Percentiles rank a stretch among this genome's conserved stretches.
These are phyloP conservation scores for Flammula alnicola DNA, from an alignment of 1,284 basidiomycete species.

Conservation along the genomic window DNA sequence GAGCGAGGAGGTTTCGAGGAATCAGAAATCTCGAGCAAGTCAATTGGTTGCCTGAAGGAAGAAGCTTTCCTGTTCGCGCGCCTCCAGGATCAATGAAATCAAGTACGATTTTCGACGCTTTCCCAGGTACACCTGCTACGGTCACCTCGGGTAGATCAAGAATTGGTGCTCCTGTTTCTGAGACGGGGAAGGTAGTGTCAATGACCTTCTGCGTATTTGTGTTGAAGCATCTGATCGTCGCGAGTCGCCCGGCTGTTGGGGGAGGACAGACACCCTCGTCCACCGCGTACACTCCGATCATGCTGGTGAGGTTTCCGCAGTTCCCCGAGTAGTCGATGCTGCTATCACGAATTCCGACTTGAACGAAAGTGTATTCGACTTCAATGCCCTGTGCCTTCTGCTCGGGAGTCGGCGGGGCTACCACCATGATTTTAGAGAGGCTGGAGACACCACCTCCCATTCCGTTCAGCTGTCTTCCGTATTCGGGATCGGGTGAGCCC, in stretches of 20 bases:
- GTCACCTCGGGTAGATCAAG: slow-evolving; percentile 55
- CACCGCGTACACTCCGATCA: slow-evolving; percentile 70
- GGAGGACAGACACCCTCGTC: slow-evolving; percentile 59
- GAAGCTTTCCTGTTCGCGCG: slow-evolving; percentile 69
- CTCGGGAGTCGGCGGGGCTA: slow-evolving; percentile 51
- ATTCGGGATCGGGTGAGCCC: slow-evolving; percentile 79
- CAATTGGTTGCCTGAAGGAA: slow-evolving; percentile 62
- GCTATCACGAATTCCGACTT: slow-evolving; percentile 60
- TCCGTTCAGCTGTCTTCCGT: slow-evolving; percentile 80
- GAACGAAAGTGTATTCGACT: slow-evolving; percentile 69
- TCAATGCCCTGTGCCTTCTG: slow-evolving; percentile 49
- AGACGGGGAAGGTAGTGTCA: slow-evolving; percentile 66
- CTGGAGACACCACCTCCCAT: slow-evolving; percentile 85
- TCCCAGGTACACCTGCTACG: slow-evolving; percentile 70
- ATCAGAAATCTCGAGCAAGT: slow-evolving; percentile 44
- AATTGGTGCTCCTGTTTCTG: slow-evolving; percentile 36
- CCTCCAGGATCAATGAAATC: slow-evolving; percentile 72
- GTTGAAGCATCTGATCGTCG: slow-evolving; percentile 63
- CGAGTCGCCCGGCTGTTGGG: slow-evolving; percentile 22
- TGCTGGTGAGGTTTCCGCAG: slow-evolving; percentile 70
- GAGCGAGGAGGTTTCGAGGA: slow-evolving; percentile 17
- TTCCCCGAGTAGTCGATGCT: slow-evolving; percentile 69
- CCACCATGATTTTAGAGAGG: slow-evolving; percentile 80
- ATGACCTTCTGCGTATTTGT: slow-evolving; percentile 72
- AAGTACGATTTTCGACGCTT: slow-evolving; percentile 65